phyloP scores from a whole-genome alignment of 495 filamentous ascomycete genomes.

The Penicillium waksmanii region DNA sequence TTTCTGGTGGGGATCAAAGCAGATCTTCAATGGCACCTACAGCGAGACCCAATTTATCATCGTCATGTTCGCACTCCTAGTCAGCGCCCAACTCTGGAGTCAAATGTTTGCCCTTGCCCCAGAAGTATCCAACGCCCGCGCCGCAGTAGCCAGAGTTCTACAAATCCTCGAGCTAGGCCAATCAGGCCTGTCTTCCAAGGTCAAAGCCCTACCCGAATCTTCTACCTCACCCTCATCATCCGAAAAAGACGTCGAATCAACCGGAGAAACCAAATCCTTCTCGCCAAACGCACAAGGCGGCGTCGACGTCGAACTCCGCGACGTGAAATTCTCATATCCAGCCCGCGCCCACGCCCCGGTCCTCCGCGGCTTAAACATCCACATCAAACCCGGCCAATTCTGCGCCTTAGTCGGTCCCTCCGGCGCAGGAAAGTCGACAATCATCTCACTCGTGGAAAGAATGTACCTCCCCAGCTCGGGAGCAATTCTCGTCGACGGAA shows the following conservation, averaged over 20 bases:
- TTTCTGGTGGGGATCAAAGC: conserved; percentile 70
- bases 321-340: conserved; percentile 65
- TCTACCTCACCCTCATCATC: conserved; percentile 18
- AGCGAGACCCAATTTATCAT: conserved; percentile 65
- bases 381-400: conserved; percentile 60
- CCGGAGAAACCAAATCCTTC: conserved; percentile 20
- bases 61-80: conserved; percentile 50
- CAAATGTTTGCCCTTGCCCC: conserved; percentile 70
- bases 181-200: conserved; percentile 33
- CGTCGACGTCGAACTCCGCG: conserved; percentile 51
- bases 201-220: conserved; percentile 10
- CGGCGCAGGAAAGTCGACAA: conserved; percentile 65
- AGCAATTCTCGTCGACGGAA: conserved; percentile 44
- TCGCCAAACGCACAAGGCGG: conserved; percentile 21
- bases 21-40: conserved; percentile 60
- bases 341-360: conserved; percentile 57
- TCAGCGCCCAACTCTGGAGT: conserved; percentile 61
- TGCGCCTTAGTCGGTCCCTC: conserved; percentile 64
- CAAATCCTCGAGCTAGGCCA: conserved; percentile 50
- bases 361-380: conserved; percentile 55
- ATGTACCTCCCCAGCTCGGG: conserved; percentile 56
- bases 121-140: conserved; percentile 57
- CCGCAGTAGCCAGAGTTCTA: conserved; percentile 50
- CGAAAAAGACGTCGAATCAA: conserved; percentile 25
- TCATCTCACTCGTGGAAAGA: conserved; percentile 62